A percentile compares a stretch with the other conserved stretches of the same genome.
These are phyloP conservation scores for Mentha longifolia DNA, from an alignment of 257 asterid genomes.

Conservation along the genomic window DNA sequence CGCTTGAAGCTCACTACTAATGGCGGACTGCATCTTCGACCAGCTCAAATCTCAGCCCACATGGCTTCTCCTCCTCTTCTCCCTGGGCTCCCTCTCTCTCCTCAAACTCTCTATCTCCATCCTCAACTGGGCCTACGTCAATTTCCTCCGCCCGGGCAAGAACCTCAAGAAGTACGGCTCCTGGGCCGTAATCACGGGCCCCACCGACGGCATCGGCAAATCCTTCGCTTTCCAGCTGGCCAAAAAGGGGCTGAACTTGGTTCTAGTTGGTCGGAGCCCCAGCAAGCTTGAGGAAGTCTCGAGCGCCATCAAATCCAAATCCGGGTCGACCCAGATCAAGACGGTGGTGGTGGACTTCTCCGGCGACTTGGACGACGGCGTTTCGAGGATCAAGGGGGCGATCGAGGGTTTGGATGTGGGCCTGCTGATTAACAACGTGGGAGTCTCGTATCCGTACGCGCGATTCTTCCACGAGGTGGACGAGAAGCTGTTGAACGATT, in stretches of 20 bases:
- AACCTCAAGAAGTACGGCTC: conserved; percentile 95
- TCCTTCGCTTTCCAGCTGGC: conserved; percentile 90
- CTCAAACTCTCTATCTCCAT: conserved; percentile 45
- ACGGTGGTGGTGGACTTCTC: conserved; percentile 87
- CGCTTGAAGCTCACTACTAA: conserved; percentile 2
- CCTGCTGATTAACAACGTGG: conserved; percentile 83
- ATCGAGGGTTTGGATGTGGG: conserved; percentile 86
- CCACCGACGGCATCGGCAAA: conserved; percentile 97
- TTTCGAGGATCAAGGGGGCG: conserved; percentile 61
- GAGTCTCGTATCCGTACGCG: conserved; percentile 90
- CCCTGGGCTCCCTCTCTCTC: conserved; percentile 55
- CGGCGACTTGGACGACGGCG: conserved; percentile 81
- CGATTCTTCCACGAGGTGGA: conserved; percentile 92
- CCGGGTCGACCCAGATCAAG: conserved; percentile 69
- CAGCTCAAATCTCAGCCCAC: conserved; percentile 78
- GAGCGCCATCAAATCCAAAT: conserved; percentile 55
- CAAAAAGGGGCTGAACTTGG: conserved; percentile 66
- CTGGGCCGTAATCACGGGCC: conserved; percentile 94
- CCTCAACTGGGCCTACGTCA: conserved; percentile 71
- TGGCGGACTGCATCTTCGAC: conserved; percentile 65
- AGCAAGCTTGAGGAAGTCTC: conserved; percentile 73
- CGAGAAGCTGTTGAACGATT: conserved; percentile 70
- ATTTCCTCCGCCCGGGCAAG: conserved; percentile 79
- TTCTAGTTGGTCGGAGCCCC: conserved; percentile 85
- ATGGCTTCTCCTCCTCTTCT: conserved; percentile 65